Base-by-base conservation (phyloP, 345 rosid genomes). In the thale cress (Arabidopsis thaliana) region DNA sequence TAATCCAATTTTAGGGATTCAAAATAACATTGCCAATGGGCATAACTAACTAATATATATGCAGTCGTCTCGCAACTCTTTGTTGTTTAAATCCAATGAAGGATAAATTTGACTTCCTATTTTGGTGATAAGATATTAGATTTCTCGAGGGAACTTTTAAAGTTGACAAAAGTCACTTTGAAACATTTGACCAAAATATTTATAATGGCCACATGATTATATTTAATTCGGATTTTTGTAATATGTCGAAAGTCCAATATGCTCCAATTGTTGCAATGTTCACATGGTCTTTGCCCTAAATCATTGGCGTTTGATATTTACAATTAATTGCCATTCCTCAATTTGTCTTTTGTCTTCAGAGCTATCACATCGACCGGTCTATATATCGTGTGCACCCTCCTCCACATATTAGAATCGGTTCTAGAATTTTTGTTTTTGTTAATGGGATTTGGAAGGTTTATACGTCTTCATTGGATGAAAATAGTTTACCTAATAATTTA, bases 271-370 rank as follows among this genome's bases (percentile, higher is more conserved):
- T 56, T 55, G 71, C 71, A 77, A 76, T 69, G 71, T 38, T 69
- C 71, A 28, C 59, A 44, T 69, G 52, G 71, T 76, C 74, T 63
- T 69, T 55, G 65, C 71, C 65, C 75, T 53, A 76, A 76, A 76
- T 76, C 75, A 70, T 70, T 77, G 59, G 66, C 52, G 58, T 77
- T 70, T 63, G 76, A 77, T 63, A 77, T 53, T 32, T 36, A 69
- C 64, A 52, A 60, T 9, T 69, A 37, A 64, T 70, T 69, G 46
- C 16, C 74, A 52, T 52, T 76, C 42, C 8, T 60, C 69, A 56
- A 28, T 36, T 76, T 24, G 57, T 55, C 71, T 61, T 44, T 75
- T 55, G 75, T 69, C 79, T 63, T 55, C 42, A 55, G 42, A 63
- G 42, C 69, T 24, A 61, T 76, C 80, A 63, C 75, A 55, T 77